Conservation (phyloP, 2,329 filamentous ascomycete species). For the Phialophora verrucosa region DNA sequence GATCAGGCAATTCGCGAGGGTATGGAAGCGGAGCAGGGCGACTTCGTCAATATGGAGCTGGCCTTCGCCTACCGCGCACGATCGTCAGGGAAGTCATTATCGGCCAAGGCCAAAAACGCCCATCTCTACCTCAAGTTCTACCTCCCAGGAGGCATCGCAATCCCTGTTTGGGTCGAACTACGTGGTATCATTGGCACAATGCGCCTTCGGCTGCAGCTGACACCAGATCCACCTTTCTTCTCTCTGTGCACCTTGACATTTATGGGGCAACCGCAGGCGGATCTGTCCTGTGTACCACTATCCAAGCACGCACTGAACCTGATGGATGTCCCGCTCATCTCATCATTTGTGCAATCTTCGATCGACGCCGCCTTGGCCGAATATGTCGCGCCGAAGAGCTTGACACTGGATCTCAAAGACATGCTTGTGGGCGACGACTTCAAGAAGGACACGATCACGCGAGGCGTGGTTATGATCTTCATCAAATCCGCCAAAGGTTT, state of each 20-base stretch:
- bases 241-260: slow-evolving; percentile 76
- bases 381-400: slow-evolving; percentile 76
- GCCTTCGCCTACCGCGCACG: slow-evolving; percentile 74
- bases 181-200: slow-evolving; percentile 73
- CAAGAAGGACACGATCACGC: slow-evolving; percentile 72
- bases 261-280: slow-evolving; percentile 74
- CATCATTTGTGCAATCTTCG: slow-evolving; percentile 74
- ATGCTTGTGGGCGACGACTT: slow-evolving; percentile 80
- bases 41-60: slow-evolving; percentile 78
- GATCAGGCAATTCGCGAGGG: slow-evolving; percentile 57
- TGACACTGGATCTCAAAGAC: slow-evolving; percentile 75
- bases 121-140: slow-evolving; percentile 76
- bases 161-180: slow-evolving; percentile 76
- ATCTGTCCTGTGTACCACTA: slow-evolving; percentile 72
- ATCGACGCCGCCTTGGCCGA: slow-evolving; percentile 75
- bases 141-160: slow-evolving; percentile 60
- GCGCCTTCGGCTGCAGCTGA: slow-evolving; percentile 72
- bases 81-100: slow-evolving; percentile 64
- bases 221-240: slow-evolving; percentile 77
- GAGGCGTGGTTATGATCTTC: slow-evolving; percentile 69
- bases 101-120: slow-evolving; percentile 70
- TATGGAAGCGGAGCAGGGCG: slow-evolving; percentile 77
- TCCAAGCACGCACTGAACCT: slow-evolving; percentile 72
- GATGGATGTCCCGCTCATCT: slow-evolving; percentile 76
- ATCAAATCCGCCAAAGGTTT: slow-evolving; percentile 73